Conservation (phyloP, 176 grass and related monocot species). For the Lolium perenne region DNA sequence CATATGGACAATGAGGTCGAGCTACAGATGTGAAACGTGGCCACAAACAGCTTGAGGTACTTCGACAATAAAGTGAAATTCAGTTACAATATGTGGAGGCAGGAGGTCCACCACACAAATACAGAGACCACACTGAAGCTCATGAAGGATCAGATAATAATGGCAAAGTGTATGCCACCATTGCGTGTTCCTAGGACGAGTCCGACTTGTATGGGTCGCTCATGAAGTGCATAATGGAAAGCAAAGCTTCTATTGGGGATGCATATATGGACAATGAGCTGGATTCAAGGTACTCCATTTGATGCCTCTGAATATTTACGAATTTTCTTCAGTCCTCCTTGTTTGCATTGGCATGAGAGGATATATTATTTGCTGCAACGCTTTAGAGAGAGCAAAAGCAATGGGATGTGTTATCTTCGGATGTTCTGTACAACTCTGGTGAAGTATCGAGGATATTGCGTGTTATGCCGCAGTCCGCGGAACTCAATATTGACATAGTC, state of each 20-base stretch:
- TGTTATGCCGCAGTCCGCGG: slow-evolving; percentile 75
- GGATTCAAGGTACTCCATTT: slow-evolving; percentile 45
- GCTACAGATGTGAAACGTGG: slow-evolving; percentile 50
- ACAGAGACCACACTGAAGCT: slow-evolving; percentile 67
- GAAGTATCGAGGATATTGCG: slow-evolving; percentile 75
- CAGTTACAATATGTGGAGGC: slow-evolving; percentile 84
- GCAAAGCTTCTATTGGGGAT: slow-evolving; percentile 57
- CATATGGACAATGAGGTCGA: slow-evolving; percentile 67
- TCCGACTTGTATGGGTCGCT: slow-evolving; percentile 59
- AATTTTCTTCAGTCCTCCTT: slow-evolving; percentile 26
- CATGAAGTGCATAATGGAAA: slow-evolving; percentile 73
- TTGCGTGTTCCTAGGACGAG: slow-evolving; percentile 62
- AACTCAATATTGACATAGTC: slow-evolving; percentile 69
- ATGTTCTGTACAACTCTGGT: slow-evolving; percentile 52
- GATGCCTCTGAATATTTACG: slow-evolving; percentile 25
- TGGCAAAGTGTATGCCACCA: slow-evolving; percentile 83
- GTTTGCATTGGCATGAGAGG: slow-evolving; percentile 5
- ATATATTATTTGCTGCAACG: slow-evolving; percentile 55
- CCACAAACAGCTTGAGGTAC: slow-evolving; percentile 59
- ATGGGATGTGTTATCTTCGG: slow-evolving; percentile 77
- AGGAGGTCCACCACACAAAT: slow-evolving; percentile 53
- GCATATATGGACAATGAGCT: slow-evolving; percentile 65
- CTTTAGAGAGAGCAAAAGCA: slow-evolving; percentile 87
- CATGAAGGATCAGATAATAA: slow-evolving; percentile 87
- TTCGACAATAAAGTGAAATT: slow-evolving; percentile 60